phyloP scores from a whole-genome alignment of 1,139 yeast species.

The Kodamaea derodonti region DNA sequence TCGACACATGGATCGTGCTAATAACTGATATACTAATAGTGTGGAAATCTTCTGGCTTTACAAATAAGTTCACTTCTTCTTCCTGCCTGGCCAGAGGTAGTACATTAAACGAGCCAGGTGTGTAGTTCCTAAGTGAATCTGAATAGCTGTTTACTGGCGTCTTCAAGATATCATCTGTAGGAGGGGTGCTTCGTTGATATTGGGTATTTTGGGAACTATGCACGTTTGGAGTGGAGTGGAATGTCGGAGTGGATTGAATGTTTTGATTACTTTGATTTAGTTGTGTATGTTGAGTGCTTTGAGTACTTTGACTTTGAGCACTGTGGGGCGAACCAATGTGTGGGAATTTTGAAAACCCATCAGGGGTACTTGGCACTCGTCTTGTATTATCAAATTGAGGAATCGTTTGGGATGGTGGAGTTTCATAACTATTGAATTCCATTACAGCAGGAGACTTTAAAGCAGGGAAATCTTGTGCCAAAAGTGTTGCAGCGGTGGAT shows the following conservation, averaged over 20 bases:
- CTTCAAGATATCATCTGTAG: slow-evolving; percentile 8
- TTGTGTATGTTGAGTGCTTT: slow-evolving; percentile 8
- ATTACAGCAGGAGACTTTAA: slow-evolving; percentile 8
- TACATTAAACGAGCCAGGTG: slow-evolving; percentile 19
- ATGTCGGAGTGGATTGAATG: neutral
- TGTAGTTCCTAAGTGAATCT: slow-evolving; percentile 3
- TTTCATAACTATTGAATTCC: slow-evolving; percentile 8
- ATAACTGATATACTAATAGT: slow-evolving; percentile 58
- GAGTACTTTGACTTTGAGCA: slow-evolving; percentile 6
- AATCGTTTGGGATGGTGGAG: slow-evolving; percentile 14
- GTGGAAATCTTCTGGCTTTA: slow-evolving; percentile 64
- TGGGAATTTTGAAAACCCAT: slow-evolving; percentile 10
- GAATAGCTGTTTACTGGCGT: slow-evolving; percentile 12
- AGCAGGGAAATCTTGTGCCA: slow-evolving; percentile 1
- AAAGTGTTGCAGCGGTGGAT: slow-evolving; percentile 1
- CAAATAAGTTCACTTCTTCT: slow-evolving; percentile 40
- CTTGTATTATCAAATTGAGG: neutral
- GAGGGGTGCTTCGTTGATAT: slow-evolving; percentile 1
- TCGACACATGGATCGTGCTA: slow-evolving; percentile 49
- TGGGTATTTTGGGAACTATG: slow-evolving; percentile 1
- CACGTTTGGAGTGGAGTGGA: slow-evolving; percentile 3
- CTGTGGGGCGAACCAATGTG: slow-evolving; percentile 2
- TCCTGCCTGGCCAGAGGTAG: slow-evolving; percentile 22
- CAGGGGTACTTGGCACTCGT: slow-evolving; percentile 6
- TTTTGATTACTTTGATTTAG: neutral